Conservation (phyloP, 106 monocot genomes). For the Iris macrosiphon region DNA sequence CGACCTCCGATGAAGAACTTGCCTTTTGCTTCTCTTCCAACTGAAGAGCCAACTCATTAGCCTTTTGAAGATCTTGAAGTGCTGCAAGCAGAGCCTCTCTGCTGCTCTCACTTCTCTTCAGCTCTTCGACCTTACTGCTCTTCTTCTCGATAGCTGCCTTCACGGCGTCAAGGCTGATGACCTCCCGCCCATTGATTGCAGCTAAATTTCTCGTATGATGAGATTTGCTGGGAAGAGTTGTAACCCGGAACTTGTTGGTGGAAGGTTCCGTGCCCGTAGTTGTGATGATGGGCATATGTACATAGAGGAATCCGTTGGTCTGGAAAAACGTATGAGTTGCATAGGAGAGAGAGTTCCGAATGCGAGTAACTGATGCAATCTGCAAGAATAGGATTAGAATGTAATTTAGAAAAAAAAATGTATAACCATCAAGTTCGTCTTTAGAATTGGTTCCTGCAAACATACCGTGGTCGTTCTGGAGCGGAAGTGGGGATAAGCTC, state of each 20-base stretch:
- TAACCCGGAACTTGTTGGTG: constrained; percentile 40
- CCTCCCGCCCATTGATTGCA: constrained; percentile 3
- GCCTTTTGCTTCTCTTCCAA: constrained; percentile 34
- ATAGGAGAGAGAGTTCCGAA: constrained; percentile 40
- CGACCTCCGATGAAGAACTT: constrained; percentile 4
- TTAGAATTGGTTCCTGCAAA: too few species aligned
- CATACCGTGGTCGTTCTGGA: constrained; percentile 48
- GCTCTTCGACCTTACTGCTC: constrained; percentile 53
- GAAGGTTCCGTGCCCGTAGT: constrained; percentile 8
- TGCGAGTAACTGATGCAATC: constrained; percentile 56
- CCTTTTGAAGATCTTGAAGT: constrained; percentile 48
- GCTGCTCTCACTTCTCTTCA: constrained; percentile 70
- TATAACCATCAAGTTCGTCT: too few species aligned
- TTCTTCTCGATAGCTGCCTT: constrained; percentile 62
- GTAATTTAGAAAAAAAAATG: too few species aligned
- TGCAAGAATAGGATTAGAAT: constrained; percentile 14
- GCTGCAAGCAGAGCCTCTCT: constrained; percentile 56
- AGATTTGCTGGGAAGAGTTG: constrained; percentile 29
- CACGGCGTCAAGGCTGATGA: constrained; percentile 34
- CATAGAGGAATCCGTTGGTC: constrained; percentile 57
- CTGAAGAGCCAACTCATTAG: constrained; percentile 53
- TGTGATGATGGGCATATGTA: constrained; percentile 74
- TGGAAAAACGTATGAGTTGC: constrained; percentile 59
- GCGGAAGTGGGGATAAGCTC: constrained; percentile 56
- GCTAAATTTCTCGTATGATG: constrained; percentile 6